These are phyloP conservation scores for Plantago elongata DNA, from an alignment of 257 asterid species.

Conservation along the genomic window DNA sequence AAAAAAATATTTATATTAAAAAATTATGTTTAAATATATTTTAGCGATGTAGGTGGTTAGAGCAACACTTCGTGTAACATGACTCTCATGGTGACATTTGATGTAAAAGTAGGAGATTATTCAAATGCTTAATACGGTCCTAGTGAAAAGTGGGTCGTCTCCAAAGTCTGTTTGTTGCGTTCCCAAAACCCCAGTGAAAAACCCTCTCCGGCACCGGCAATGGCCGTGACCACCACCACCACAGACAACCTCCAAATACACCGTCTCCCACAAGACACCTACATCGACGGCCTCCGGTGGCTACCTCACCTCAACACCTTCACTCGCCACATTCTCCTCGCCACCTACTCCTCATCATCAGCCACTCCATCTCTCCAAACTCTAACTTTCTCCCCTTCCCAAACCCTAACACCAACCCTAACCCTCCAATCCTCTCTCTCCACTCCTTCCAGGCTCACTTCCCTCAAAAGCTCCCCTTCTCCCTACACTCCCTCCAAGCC, in stretches of 20 bases:
- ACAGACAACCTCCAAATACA: slow-evolving; percentile 27
- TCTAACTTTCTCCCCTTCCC: slow-evolving; percentile 37
- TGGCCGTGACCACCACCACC: no score
- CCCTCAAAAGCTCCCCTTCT: slow-evolving; percentile 39
- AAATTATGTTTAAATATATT: no score
- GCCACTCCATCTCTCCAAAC: slow-evolving; percentile 55
- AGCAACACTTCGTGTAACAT: no score
- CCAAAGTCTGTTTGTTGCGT: no score
- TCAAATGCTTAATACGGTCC: no score
- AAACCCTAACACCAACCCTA: slow-evolving; percentile 14
- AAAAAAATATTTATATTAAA: no score
- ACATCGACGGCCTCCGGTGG: slow-evolving; percentile 79
- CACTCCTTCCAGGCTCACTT: slow-evolving; percentile 53
- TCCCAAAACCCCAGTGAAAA: no score
- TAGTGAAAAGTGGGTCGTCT: no score
- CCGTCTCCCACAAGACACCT: slow-evolving; percentile 50
- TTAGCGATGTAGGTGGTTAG: no score
- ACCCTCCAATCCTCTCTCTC: slow-evolving; percentile 41
- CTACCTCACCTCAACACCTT: slow-evolving; percentile 74
- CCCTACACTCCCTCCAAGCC: slow-evolving; percentile 43
- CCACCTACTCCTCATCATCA: slow-evolving; percentile 54
- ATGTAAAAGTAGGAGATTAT: no score
- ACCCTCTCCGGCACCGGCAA: no score
- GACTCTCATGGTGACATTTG: no score
- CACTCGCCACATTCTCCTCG: slow-evolving; percentile 66